These are phyloP conservation scores for Picea abies DNA, from an alignment of 83 land plant species.

Conservation along the genomic window DNA sequence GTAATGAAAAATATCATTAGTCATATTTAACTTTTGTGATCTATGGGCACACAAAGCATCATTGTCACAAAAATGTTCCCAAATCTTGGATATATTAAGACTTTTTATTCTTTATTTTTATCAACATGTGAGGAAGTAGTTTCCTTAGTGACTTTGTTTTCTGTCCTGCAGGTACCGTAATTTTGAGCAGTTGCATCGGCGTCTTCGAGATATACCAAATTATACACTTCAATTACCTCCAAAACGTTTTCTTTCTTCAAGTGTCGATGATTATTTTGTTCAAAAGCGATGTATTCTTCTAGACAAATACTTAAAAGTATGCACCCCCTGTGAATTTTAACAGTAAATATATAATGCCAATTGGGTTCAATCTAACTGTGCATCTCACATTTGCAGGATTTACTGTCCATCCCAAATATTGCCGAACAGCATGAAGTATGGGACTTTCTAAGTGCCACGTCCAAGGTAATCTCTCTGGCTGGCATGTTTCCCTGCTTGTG, in stretches of 20 bases:
- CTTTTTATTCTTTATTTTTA: too few species aligned
- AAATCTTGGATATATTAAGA: neutral
- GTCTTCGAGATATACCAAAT: constrained; percentile 87
- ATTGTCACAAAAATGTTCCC: neutral
- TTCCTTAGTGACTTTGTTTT: neutral
- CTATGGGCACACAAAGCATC: neutral
- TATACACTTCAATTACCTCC: constrained; percentile 91
- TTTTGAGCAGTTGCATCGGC: constrained; percentile 94
- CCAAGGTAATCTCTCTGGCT: constrained; percentile 62
- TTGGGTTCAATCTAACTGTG: constrained; percentile 5
- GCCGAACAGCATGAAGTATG: constrained; percentile 99
- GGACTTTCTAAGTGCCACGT: constrained; percentile 91
- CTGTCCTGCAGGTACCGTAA: constrained; percentile 69
- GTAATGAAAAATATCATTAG: neutral
- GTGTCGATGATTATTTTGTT: constrained; percentile 87
- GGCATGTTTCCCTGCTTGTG: neutral
- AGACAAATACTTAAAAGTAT: constrained; percentile 89
- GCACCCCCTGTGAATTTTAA: neutral
- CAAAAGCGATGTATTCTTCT: constrained; percentile 90
- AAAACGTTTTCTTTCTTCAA: constrained; percentile 91
- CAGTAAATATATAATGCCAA: neutral
- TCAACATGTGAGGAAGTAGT: neutral
- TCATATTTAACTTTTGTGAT: constrained; percentile 4
- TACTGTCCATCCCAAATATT: constrained; percentile 90
- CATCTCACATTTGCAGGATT: constrained; percentile 55